Conservation (phyloP, 345 rosid genomes). For the Dimocarpus longan region DNA sequence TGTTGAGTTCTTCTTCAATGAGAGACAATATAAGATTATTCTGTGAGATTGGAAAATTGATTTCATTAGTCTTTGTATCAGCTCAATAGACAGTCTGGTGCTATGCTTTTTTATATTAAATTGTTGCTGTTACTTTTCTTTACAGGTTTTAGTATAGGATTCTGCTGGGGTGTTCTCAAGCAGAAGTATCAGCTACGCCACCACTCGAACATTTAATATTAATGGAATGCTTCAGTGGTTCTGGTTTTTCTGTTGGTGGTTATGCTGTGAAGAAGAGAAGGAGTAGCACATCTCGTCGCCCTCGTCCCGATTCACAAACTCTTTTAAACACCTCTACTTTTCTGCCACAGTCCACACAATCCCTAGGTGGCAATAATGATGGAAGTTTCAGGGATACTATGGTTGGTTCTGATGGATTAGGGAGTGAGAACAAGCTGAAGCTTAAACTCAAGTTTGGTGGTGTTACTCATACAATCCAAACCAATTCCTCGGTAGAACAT, state of each 20-base stretch:
- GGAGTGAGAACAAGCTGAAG: constrained; percentile 56
- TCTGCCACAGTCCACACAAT: constrained; percentile 33
- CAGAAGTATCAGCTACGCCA: background rate
- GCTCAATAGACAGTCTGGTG: background rate
- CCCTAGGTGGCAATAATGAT: constrained; percentile 33
- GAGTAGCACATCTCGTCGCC: constrained; percentile 49
- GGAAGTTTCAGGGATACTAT: constrained; percentile 32
- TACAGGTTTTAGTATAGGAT: constrained; percentile 1
- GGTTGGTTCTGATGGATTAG: constrained; percentile 35
- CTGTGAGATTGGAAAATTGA: background rate
- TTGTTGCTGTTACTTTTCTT: background rate
- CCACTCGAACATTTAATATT: background rate
- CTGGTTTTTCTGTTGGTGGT: constrained; percentile 35
- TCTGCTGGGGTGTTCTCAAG: constrained; percentile 3
- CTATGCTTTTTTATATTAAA: background rate
- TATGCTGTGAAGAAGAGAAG: constrained; percentile 53
- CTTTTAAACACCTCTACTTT: constrained; percentile 26
- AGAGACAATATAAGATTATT: background rate
- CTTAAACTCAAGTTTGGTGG: constrained; percentile 70
- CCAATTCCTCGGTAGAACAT: constrained; percentile 37
- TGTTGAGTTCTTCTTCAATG: background rate
- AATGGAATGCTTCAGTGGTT: constrained; percentile 50
- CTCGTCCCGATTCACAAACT: constrained; percentile 35
- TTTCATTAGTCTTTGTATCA: background rate
- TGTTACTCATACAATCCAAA: constrained; percentile 50